A percentile compares a stretch with the other conserved stretches of the same genome.
These are phyloP conservation scores for Phytophthora podocarpi DNA, from an alignment of 352 stramenopile genomes.

Conservation along the genomic window DNA sequence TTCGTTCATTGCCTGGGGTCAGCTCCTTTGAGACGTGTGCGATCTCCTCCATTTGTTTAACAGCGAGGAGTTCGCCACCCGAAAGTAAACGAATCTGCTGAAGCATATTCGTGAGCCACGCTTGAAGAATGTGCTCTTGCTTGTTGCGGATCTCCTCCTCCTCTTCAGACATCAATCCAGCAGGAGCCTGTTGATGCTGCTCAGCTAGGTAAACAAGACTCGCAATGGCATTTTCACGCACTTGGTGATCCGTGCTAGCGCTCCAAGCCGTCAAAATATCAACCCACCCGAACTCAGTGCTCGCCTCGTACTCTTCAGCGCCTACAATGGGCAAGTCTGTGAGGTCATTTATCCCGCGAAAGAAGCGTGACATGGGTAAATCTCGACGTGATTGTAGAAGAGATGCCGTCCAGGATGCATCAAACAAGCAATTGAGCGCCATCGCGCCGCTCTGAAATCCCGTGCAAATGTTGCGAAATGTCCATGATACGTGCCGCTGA, in stretches of 20 bases:
- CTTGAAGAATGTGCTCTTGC: slow-evolving; percentile 73
- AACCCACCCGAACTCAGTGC: slow-evolving; percentile 79
- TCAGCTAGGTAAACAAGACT: slow-evolving; percentile 71
- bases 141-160: slow-evolving; percentile 33
- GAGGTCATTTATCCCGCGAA: slow-evolving; percentile 56
- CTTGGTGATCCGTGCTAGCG: slow-evolving; percentile 51
- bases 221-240: slow-evolving; percentile 69
- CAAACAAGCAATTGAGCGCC: slow-evolving; percentile 52
- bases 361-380: slow-evolving; percentile 74
- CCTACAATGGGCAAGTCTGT: slow-evolving; percentile 73
- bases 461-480: slow-evolving; percentile 70
- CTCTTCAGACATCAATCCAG: slow-evolving; percentile 3
- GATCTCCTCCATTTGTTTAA: slow-evolving; percentile 82
- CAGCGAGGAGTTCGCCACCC: slow-evolving; percentile 68
- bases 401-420: slow-evolving; percentile 38
- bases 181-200: slow-evolving; percentile 16
- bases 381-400: slow-evolving; percentile 60
- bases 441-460: slow-evolving; percentile 56
- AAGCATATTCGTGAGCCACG: slow-evolving; percentile 79
- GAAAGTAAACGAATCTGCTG: slow-evolving; percentile 68
- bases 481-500: slow-evolving; percentile 43
- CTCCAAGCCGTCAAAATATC: slow-evolving; percentile 83
- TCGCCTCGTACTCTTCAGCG: slow-evolving; percentile 78
- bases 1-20: slow-evolving; percentile 75
- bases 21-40: slow-evolving; percentile 74